These are phyloP conservation scores for Epicoccum sorghinum DNA, from an alignment of 2,329 filamentous ascomycete genomes.

Conservation along the genomic window DNA sequence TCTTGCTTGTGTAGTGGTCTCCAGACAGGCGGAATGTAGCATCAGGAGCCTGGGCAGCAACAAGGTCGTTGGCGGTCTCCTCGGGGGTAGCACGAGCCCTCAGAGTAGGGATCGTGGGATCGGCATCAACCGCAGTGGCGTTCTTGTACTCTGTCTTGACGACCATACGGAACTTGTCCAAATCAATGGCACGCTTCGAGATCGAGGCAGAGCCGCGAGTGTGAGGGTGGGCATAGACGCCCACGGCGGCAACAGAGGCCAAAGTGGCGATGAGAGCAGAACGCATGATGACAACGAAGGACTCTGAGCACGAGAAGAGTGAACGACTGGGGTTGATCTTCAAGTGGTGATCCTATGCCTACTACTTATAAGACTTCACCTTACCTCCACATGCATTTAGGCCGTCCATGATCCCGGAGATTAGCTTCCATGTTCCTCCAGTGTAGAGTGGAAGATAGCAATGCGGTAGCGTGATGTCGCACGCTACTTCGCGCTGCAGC, in stretches of 20 bases:
- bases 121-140: slow-evolving; percentile 16
- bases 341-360: slow-evolving; percentile 1
- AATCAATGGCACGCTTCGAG: slow-evolving; percentile 33
- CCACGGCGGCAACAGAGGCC: slow-evolving; percentile 34
- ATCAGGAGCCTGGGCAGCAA: slow-evolving; percentile 11
- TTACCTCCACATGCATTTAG: neutral
- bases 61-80: slow-evolving; percentile 17
- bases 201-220: slow-evolving; percentile 22
- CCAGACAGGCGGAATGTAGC: slow-evolving; percentile 16
- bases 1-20: slow-evolving; percentile 46
- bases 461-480: slow-evolving; percentile 14
- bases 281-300: slow-evolving; percentile 33
- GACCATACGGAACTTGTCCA: slow-evolving; percentile 41
- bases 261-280: slow-evolving; percentile 39
- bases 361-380: slow-evolving; percentile 13
- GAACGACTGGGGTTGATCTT: slow-evolving; percentile 17
- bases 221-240: slow-evolving; percentile 32
- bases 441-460: slow-evolving; percentile 6
- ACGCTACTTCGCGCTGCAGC: slow-evolving; percentile 11
- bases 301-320: slow-evolving; percentile 20
- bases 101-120: slow-evolving; percentile 15
- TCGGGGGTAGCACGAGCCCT: slow-evolving; percentile 16
- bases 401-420: slow-evolving; percentile 8
- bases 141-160: slow-evolving; percentile 34
- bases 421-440: slow-evolving; percentile 5